phyloP scores from a whole-genome alignment of 495 filamentous ascomycete species.

The Lophium mytilinum region DNA sequence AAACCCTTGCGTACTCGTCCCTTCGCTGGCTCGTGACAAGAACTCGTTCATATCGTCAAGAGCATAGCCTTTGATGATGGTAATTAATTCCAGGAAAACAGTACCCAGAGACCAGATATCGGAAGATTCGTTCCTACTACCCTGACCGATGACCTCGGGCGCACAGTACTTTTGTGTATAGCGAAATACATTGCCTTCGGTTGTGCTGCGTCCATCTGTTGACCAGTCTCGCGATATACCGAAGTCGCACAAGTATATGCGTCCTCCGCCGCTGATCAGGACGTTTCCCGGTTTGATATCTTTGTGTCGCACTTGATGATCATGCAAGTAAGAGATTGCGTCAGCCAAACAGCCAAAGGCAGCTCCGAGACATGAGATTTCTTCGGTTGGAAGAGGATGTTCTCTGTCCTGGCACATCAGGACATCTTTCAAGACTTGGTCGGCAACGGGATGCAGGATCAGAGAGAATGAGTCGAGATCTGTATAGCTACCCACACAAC shows the following conservation, averaged over 20 bases:
- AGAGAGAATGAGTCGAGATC: slow-evolving; percentile 15
- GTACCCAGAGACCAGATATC: slow-evolving; percentile 45
- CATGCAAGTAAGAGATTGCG: slow-evolving; percentile 37
- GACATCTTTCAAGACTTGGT: slow-evolving; percentile 9
- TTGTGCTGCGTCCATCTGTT: slow-evolving; percentile 23
- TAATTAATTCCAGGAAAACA: slow-evolving; percentile 41
- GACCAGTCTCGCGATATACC: slow-evolving; percentile 37
- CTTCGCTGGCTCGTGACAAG: neutral
- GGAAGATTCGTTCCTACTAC: slow-evolving; percentile 34
- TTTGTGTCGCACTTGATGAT: slow-evolving; percentile 35
- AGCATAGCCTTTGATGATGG: slow-evolving; percentile 31
- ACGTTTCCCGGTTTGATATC: slow-evolving; percentile 44
- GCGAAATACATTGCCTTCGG: slow-evolving; percentile 25
- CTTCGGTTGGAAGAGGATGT: neutral
- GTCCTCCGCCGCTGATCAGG: slow-evolving; percentile 34
- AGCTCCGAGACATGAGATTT: neutral
- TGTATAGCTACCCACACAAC: slow-evolving; percentile 19
- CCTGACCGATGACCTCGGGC: slow-evolving; percentile 38
- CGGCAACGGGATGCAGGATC: slow-evolving; percentile 16
- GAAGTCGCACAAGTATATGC: slow-evolving; percentile 39
- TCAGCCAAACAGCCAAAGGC: slow-evolving; percentile 30
- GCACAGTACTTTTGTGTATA: slow-evolving; percentile 40
- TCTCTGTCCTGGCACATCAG: neutral
- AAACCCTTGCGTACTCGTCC: neutral
- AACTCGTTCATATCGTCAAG: slow-evolving; percentile 12